Percentiles rank a stretch among this genome's conserved stretches.
Evolutionary conservation across 139 green algal genomes (phyloP).

Genomic region (Tetraselmis chui): DNA sequence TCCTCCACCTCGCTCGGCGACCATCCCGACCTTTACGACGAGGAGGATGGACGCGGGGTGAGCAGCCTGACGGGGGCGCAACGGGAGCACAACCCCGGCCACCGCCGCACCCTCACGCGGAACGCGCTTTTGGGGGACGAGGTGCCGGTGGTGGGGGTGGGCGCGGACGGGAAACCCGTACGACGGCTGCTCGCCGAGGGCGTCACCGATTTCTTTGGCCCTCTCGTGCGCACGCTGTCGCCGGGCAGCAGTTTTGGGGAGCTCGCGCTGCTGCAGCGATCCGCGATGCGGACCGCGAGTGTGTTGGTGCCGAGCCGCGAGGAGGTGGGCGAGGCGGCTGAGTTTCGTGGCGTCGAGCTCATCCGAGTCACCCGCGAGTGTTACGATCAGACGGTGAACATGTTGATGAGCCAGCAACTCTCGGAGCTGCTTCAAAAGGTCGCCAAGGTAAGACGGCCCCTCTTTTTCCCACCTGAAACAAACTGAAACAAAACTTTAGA

Average conservation of each 20-base stretch:
- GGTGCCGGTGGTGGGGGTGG: neutral
- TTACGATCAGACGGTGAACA: neutral
- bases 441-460: neutral
- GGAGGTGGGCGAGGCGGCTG: neutral
- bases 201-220: slow-evolving; percentile 10
- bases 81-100: too few relatives aligned
- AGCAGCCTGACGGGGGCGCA: neutral
- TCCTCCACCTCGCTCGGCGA: neutral
- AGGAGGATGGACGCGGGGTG: neutral
- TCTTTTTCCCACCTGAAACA: too few relatives aligned
- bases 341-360: neutral
- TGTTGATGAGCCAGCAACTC: slow-evolving; percentile 6
- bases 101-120: neutral
- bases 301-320: neutral
- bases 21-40: neutral
- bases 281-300: slow-evolving; percentile 17
- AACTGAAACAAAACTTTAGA: too few relatives aligned
- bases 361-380: neutral
- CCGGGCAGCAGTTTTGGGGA: slow-evolving; percentile 23
- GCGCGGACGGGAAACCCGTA: neutral
- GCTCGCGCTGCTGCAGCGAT: slow-evolving; percentile 23
- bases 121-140: neutral
- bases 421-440: slow-evolving; percentile 5
- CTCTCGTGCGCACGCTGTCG: slow-evolving; percentile 2
- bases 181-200: neutral